Evolutionary conservation across 176 grass and related monocot genomes (phyloP).

Genomic region (Leersia perrieri): DNA sequence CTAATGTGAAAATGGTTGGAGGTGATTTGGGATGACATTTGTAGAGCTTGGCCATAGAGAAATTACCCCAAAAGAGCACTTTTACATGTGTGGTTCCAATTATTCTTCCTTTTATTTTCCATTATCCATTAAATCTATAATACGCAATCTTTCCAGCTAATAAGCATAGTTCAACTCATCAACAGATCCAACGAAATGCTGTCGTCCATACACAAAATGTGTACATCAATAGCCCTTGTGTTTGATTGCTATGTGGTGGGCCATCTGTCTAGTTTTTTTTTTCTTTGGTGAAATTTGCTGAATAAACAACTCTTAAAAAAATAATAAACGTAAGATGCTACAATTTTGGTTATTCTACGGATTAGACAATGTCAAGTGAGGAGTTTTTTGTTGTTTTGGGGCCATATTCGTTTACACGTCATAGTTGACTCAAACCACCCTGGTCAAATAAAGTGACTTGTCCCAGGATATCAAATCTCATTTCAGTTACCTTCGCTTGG

Average conservation of each 20-base stretch:
- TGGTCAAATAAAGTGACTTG: not conserved
- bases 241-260: not conserved
- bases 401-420: not conserved
- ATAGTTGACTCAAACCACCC: not conserved
- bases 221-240: not conserved
- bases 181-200: not conserved
- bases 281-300: not conserved
- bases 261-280: not conserved
- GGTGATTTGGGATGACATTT: no score
- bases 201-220: not conserved
- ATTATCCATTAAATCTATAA: not conserved
- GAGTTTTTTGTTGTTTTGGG: not conserved
- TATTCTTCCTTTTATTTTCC: not conserved
- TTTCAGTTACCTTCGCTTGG: not conserved
- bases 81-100: not conserved
- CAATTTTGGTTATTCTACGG: not conserved
- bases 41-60: not conserved
- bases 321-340: not conserved
- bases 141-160: not conserved
- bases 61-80: not conserved
- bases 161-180: no score
- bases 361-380: not conserved
- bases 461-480: not conserved
- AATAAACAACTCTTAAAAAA: not conserved
- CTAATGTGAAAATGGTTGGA: no score